Evolutionary conservation across 352 stramenopile species (phyloP).

Genomic region (Aphanomyces cochlioides): DNA sequence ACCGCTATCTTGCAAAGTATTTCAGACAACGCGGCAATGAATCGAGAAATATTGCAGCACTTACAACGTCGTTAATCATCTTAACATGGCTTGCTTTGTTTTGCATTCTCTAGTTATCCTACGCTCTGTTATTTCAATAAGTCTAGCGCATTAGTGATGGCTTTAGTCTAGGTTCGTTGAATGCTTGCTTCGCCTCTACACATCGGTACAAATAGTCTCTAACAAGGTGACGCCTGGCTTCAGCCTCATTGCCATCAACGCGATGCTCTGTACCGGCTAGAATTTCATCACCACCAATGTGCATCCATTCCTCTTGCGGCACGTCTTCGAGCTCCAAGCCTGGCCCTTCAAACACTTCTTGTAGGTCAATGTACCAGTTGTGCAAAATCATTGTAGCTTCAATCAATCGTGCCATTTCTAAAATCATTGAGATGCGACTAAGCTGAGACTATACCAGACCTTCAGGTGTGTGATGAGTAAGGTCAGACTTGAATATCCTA

Average conservation of each 20-base stretch:
- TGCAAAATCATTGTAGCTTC: neutral
- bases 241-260: neutral
- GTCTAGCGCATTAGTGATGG: no score
- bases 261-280: neutral
- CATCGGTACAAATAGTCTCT: neutral
- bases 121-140: no score
- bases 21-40: no score
- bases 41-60: no score
- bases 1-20: no score
- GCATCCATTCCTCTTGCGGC: neutral
- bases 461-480: neutral
- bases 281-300: neutral
- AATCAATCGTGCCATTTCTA: constrained; percentile 5
- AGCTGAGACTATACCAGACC: neutral
- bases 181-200: no score
- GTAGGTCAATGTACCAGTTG: constrained; percentile 1
- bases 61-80: no score
- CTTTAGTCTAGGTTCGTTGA: no score
- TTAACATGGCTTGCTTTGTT: no score
- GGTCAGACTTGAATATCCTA: neutral
- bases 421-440: neutral
- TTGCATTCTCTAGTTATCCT: no score
- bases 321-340: neutral
- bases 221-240: neutral
- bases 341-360: neutral